Percentiles rank a stretch among this genome's conserved stretches.
These are phyloP conservation scores for Rhizophagus clarus DNA, from an alignment of 192 early-diverging fungal species.

Conservation along the genomic window DNA sequence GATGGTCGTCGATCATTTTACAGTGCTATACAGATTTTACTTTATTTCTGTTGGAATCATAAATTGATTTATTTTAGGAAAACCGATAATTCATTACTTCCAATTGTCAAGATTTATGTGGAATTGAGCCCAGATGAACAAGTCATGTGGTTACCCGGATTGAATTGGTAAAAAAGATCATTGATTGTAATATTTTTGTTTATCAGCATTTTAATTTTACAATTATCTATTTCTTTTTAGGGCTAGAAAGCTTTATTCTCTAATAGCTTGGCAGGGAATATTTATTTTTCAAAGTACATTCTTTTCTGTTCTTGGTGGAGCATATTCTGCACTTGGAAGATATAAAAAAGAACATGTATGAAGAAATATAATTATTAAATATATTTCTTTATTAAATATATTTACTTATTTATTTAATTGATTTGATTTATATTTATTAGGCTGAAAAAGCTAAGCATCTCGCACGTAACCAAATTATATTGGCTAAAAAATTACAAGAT, in stretches of 20 bases:
- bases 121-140: not conserved
- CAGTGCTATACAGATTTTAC: not conserved
- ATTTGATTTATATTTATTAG: conserved; percentile 23
- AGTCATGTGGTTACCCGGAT: not conserved
- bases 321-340: conserved; percentile 48
- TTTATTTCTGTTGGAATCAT: conserved; percentile 1
- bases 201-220: not conserved
- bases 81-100: not conserved
- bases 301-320: conserved; percentile 48
- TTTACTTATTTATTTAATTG: not conserved
- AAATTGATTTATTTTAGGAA: not conserved
- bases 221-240: not conserved
- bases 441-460: conserved; percentile 40
- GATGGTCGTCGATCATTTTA: not conserved
- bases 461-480: conserved; percentile 41
- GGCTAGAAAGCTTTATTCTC: conserved; percentile 2
- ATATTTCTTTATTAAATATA: not conserved
- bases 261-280: not conserved
- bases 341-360: conserved; percentile 39
- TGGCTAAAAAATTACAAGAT: conserved; percentile 41
- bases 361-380: not conserved
- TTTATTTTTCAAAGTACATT: conserved; percentile 33
- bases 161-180: not conserved
- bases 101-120: not conserved
- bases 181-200: not conserved